Evolutionary conservation across 179 eudicot genomes (phyloP).

Genomic region (Amaranthus tricolor): DNA sequence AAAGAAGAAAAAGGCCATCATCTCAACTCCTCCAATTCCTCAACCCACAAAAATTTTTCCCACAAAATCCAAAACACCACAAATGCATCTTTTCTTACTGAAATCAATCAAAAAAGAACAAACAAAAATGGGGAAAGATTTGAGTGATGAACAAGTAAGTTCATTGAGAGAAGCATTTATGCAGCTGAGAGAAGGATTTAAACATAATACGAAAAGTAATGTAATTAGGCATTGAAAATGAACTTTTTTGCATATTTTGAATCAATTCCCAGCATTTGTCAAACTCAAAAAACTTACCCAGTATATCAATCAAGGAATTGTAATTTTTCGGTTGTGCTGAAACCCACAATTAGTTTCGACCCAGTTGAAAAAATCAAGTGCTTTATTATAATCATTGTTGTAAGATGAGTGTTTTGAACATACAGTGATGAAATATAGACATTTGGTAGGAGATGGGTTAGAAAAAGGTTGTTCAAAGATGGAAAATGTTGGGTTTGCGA

Average conservation of each 20-base stretch:
- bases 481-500: constrained; percentile 6
- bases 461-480: background rate
- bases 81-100: too few species aligned
- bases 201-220: constrained; percentile 65
- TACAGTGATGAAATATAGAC: constrained; percentile 36
- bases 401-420: constrained; percentile 54
- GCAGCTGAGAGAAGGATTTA: constrained; percentile 21
- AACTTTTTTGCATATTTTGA: constrained; percentile 38
- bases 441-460: constrained; percentile 18
- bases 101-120: too few species aligned
- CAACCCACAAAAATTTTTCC: too few species aligned
- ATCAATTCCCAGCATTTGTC: constrained; percentile 65
- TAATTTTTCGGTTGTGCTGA: constrained; percentile 57
- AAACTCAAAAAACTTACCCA: constrained; percentile 89
- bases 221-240: constrained; percentile 47
- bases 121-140: too few species aligned
- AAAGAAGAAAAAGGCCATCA: too few species aligned
- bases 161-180: too few species aligned
- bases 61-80: too few species aligned
- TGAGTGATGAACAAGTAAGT: too few species aligned
- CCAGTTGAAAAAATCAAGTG: constrained; percentile 83
- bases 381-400: constrained; percentile 64
- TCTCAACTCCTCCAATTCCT: too few species aligned
- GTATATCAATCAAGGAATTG: constrained; percentile 66
- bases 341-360: constrained; percentile 44